Evolutionary conservation across 2,329 filamentous ascomycete species (phyloP), one percentile per base, ranked within the genome.

Genomic region (Biscogniauxia mediterranea): DNA sequence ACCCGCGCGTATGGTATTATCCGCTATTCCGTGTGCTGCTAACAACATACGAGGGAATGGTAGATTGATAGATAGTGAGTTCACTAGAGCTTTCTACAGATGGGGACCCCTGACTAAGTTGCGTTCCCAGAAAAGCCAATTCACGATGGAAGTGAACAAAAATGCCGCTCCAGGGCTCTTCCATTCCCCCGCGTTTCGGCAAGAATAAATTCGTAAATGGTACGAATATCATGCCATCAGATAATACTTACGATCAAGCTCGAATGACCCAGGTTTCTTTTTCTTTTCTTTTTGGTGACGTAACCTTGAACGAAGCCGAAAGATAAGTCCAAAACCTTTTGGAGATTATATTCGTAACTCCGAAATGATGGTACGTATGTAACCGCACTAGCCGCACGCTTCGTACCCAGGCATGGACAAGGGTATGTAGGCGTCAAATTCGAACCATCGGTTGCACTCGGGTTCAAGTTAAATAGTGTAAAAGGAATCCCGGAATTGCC

Each of bases 381-480:
- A 46, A 46, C 38, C 38, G 15, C 13, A 46, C 38, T 15, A 46
- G 13, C 13, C 17, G 38, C 38, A n/a, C 38, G 1, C 1, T n/a
- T 46, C 38, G 38, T 46, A 23, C 5, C 23, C 5, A n/a, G n/a
- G n/a, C n/a, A 46, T 46, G 38, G 15, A n/a, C 38, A n/a, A 46
- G 17, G 38, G 17, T 46, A 46, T 5, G 17, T 46, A 46, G 38
- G 17, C 13, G 13, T 11, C 17, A 11, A 5, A 17, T 46, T 46
- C 38, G 38, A 46, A 15, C 5, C 5, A 46, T 46, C 13, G 17
- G 2, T n/a, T 15, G 38, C 13, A 46, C 15, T 46, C 2, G 15
- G 17, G 38, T 46, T 62, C 62, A 62, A 57, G 57, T 57, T 60
- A n/a, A n/a, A n/a, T n/a, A n/a, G n/a, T n/a, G n/a, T 56, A 53